Evolutionary conservation across 441 rosid species (phyloP).

Genomic region (Biscutella auriculata): DNA sequence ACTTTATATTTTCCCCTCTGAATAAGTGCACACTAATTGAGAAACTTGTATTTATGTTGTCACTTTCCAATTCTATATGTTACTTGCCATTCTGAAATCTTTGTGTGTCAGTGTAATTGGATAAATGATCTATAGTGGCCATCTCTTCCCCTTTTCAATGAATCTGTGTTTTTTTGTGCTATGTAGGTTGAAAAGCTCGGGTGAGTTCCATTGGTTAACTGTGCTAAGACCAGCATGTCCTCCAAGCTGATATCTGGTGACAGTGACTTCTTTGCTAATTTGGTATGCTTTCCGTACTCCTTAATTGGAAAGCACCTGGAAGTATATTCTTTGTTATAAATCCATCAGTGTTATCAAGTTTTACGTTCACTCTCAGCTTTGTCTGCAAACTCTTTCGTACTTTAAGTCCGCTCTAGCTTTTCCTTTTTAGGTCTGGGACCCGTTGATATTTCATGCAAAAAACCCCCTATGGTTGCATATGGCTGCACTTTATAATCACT

Average conservation of each 20-base stretch:
- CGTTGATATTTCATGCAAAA: not conserved
- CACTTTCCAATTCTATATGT: not conserved
- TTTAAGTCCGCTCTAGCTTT: not conserved
- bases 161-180: not conserved
- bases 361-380: not conserved
- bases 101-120: not conserved
- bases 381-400: not conserved
- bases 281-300: constrained; percentile 37
- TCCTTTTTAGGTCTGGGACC: not conserved
- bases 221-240: constrained; percentile 98
- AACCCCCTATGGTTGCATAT: not conserved
- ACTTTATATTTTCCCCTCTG: not conserved
- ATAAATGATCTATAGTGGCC: not conserved
- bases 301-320: not conserved
- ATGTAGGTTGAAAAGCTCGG: constrained; percentile 91
- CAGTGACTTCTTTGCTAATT: constrained; percentile 85
- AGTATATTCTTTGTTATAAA: not conserved
- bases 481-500: not conserved
- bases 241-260: constrained; percentile 87
- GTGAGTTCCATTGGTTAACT: constrained; percentile 73
- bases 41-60: not conserved
- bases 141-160: not conserved
- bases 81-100: not conserved
- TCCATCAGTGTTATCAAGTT: not conserved
- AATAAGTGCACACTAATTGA: not conserved